These are phyloP conservation scores for Fusarium bulbicola DNA, from an alignment of 2,329 filamentous ascomycete genomes.

Conservation along the genomic window DNA sequence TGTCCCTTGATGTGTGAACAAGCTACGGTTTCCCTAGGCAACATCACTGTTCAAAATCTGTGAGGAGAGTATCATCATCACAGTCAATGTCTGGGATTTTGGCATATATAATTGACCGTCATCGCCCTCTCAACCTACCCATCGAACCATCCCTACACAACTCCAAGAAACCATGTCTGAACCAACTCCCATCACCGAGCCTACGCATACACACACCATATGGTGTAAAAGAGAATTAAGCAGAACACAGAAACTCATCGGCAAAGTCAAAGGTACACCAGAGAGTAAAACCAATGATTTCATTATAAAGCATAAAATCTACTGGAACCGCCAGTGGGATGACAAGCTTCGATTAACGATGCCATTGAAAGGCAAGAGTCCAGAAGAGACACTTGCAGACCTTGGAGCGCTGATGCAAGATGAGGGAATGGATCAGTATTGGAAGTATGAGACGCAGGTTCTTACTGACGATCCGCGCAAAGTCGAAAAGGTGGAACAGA, in stretches of 20 bases:
- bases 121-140: no score
- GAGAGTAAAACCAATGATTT: fast-evolving
- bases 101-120: neutral
- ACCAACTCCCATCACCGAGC: neutral
- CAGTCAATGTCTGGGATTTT: fast-evolving
- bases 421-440: neutral
- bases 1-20: neutral
- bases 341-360: neutral
- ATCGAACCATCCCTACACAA: neutral
- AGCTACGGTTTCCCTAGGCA: fast-evolving
- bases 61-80: neutral
- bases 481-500: neutral
- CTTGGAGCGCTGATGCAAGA: neutral
- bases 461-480: neutral
- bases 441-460: neutral
- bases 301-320: neutral
- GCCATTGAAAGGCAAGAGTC: neutral
- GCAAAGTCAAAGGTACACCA: fast-evolving
- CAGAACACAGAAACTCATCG: fast-evolving
- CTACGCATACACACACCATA: neutral
- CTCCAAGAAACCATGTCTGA: neutral
- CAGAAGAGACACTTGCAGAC: neutral
- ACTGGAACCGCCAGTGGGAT: fast-evolving
- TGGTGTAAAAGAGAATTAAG: neutral
- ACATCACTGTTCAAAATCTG: neutral